Base-by-base conservation (phyloP, 2,329 filamentous ascomycete genomes). In the Colletotrichum karsti region DNA sequence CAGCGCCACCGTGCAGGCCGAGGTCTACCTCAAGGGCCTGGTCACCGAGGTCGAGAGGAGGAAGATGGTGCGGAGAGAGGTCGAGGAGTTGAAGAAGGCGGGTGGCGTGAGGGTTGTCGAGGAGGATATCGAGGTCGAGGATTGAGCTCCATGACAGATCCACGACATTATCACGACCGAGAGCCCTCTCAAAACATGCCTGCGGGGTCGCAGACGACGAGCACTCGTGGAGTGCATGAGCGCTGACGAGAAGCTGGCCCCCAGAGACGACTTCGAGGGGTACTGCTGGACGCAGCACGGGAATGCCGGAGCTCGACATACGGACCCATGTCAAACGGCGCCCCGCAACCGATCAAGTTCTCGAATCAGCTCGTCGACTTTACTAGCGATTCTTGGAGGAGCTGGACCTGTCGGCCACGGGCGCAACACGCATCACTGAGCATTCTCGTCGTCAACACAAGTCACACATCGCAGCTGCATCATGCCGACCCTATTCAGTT, bases 1-100 rank as follows among this genome's bases (percentile, higher is more conserved):
- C 78, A 93, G 91, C 70, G 90, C 92, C 13, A 95, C 92, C 0
- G 91, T 94, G 7, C 91, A 94, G 76, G 93, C 93, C 2, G 93
- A 97, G 79, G 92, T 94, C 1, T 96, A 97, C 76, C 90, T 96
- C 69, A 93, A 93, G 79, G 89, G 89, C 13, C 80, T 97, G 60
- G 90, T 96, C 5, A 85, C 85, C 0, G 93, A 96, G 73, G 87
- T 90, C 18, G 91, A 92, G 75, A 88, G 89, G 76, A 83, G 88
- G 73, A 87, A 86, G 70, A 78, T 81, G 55, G 74, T 74, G 3
- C 74, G 77, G 63, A 75, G 74, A 55, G 79, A 82, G 28, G 77
- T 76, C 3, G 81, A 82, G 37, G 78, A 80, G 42, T 72, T 75
- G 4, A 82, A 80, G 71, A 53, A 82, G 72, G 80, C 77, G 1